Evolutionary conservation across 345 rosid genomes (phyloP).

Genomic region (Salix dunnii): DNA sequence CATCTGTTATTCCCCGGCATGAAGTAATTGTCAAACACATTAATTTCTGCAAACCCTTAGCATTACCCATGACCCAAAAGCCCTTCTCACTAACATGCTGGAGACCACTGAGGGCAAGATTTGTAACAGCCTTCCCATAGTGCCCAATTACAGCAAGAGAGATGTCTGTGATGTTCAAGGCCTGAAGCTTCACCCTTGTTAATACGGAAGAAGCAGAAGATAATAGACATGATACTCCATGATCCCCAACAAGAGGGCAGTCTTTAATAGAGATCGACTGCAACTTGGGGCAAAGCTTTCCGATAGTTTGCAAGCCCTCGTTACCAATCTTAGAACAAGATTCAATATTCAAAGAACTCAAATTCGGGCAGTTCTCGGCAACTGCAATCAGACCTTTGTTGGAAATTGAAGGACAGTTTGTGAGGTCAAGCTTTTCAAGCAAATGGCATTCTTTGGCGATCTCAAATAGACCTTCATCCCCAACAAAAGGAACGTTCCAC

Average conservation of each 20-base stretch:
- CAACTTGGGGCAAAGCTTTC: conserved; percentile 47
- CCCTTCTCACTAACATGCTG: conserved; percentile 64
- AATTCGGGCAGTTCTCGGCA: conserved; percentile 54
- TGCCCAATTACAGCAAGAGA: conserved; percentile 75
- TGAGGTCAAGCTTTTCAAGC: conserved; percentile 70
- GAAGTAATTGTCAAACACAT: conserved; percentile 46
- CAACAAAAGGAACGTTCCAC: conserved; percentile 59
- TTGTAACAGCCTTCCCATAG: conserved; percentile 52
- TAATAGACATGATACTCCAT: conserved; percentile 54
- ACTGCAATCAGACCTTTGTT: conserved; percentile 58
- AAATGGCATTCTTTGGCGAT: conserved; percentile 54
- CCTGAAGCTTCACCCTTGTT: conserved; percentile 60
- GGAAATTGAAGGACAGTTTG: conserved; percentile 54
- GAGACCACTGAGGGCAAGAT: conserved; percentile 45
- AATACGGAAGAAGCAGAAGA: conserved; percentile 47
- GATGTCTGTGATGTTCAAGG: conserved; percentile 65
- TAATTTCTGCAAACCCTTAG: conserved; percentile 54
- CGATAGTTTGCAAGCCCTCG: conserved; percentile 62
- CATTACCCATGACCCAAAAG: conserved; percentile 85
- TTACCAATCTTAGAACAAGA: conserved; percentile 57
- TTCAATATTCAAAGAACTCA: conserved; percentile 51
- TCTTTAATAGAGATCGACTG: conserved; percentile 58
- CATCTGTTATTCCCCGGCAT: conserved; percentile 60
- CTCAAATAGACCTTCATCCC: conserved; percentile 53
- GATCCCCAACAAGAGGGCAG: conserved; percentile 72